Conservation (phyloP, 1,284 basidiomycete genomes). For the Meripilus lineatus region DNA sequence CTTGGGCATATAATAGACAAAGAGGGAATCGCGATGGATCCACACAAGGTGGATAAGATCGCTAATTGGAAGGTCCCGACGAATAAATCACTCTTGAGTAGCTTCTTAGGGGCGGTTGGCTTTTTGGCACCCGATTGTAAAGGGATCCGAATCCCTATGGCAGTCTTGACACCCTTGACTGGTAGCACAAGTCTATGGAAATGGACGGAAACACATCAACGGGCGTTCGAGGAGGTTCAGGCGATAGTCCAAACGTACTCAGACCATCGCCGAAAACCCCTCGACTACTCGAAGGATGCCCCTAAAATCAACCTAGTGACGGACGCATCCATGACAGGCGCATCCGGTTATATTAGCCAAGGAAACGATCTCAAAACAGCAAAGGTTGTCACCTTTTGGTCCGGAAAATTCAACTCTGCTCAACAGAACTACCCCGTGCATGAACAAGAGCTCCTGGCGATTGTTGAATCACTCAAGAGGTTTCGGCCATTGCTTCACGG, state of each 20-base stretch:
- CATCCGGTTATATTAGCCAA: neutral
- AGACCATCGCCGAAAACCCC: conserved; percentile 13
- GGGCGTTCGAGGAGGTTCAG: too few species aligned
- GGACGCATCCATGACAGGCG: too few species aligned
- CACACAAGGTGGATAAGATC: conserved; percentile 25
- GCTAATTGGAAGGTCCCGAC: conserved; percentile 27
- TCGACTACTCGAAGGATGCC: conserved; percentile 19
- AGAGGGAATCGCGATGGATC: too few species aligned
- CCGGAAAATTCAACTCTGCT: conserved; percentile 5
- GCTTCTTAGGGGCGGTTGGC: conserved; percentile 23
- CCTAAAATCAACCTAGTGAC: too few species aligned
- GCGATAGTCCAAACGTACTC: conserved; percentile 17
- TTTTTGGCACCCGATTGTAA: too few species aligned
- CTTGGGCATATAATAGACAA: conserved; percentile 28
- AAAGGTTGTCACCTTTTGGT: neutral
- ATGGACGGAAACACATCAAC: conserved; percentile 19
- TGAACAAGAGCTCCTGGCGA: too few species aligned
- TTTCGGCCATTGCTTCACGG: conserved; percentile 23
- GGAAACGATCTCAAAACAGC: too few species aligned
- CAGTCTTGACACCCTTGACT: conserved; percentile 3
- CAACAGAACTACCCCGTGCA: conserved; percentile 21
- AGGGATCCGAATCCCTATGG: conserved; percentile 18
- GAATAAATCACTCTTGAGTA: conserved; percentile 12
- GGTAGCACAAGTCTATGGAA: neutral
- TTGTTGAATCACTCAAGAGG: too few species aligned